phyloP scores from a whole-genome alignment of 2,329 filamentous ascomycete genomes.

The Rhinocladiella mackenziei region DNA sequence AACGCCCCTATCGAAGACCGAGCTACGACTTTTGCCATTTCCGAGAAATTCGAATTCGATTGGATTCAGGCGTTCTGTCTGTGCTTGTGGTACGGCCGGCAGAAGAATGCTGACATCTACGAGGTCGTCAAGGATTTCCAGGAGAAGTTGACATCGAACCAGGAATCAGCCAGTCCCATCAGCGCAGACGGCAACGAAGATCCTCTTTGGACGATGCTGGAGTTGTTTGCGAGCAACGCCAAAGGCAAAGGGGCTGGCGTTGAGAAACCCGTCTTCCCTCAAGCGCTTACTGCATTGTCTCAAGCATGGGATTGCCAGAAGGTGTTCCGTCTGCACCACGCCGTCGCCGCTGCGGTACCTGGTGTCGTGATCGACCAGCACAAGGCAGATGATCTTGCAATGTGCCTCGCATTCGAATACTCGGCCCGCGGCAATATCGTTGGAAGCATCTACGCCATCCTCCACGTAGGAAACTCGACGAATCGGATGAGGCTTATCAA shows the following conservation, averaged over 20 bases:
- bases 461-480: slow-evolving; percentile 64
- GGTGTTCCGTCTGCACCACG: slow-evolving; percentile 78
- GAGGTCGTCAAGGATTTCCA: slow-evolving; percentile 69
- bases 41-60: slow-evolving; percentile 76
- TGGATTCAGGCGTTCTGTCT: slow-evolving; percentile 94
- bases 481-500: slow-evolving; percentile 65
- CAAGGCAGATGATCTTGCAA: slow-evolving; percentile 63
- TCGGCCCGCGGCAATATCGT: slow-evolving; percentile 61
- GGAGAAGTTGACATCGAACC: slow-evolving; percentile 66
- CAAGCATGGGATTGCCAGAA: slow-evolving; percentile 71
- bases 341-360: slow-evolving; percentile 52
- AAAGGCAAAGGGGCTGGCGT: slow-evolving; percentile 32
- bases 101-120: slow-evolving; percentile 64
- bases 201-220: slow-evolving; percentile 80
- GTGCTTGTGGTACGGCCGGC: slow-evolving; percentile 80
- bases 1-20: slow-evolving; percentile 75
- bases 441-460: slow-evolving; percentile 69
- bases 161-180: slow-evolving; percentile 65
- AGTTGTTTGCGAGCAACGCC: slow-evolving; percentile 61
- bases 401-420: slow-evolving; percentile 55
- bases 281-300: slow-evolving; percentile 70
- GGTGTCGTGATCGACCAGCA: slow-evolving; percentile 52
- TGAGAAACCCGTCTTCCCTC: slow-evolving; percentile 54
- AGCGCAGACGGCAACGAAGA: slow-evolving; percentile 58
- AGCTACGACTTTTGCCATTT: slow-evolving; percentile 73